Evolutionary conservation across 495 filamentous ascomycete genomes (phyloP).

Genomic region (Trichoderma erinaceum): DNA sequence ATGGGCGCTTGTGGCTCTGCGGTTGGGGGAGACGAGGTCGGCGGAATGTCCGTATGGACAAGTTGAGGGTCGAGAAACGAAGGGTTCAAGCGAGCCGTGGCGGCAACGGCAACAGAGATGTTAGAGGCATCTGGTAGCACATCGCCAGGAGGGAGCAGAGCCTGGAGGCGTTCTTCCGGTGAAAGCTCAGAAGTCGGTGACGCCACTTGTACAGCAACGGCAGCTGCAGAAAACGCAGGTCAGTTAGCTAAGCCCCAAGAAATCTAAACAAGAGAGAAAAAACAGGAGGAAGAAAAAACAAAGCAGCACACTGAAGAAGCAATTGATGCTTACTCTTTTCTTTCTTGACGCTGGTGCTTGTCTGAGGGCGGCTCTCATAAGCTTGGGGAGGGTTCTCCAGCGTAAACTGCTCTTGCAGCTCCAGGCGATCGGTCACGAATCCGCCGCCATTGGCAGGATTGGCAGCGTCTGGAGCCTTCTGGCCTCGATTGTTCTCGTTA

Average conservation of each 20-base stretch:
- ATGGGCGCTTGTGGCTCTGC: slow-evolving; percentile 24
- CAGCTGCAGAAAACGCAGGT: background rate
- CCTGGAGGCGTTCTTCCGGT: slow-evolving; percentile 34
- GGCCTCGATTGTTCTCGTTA: slow-evolving; percentile 32
- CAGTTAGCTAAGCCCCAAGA: slow-evolving; percentile 15
- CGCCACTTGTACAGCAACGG: slow-evolving; percentile 15
- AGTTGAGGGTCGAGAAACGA: slow-evolving; percentile 46
- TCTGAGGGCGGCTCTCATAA: slow-evolving; percentile 30
- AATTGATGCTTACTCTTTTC: slow-evolving; percentile 27
- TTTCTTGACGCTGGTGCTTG: slow-evolving; percentile 19
- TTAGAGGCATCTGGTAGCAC: slow-evolving; percentile 29
- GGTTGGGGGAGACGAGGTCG: slow-evolving; percentile 23
- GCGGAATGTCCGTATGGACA: slow-evolving; percentile 30
- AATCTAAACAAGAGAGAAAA: too few species aligned
- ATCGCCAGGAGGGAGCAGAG: slow-evolving; percentile 25
- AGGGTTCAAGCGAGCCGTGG: slow-evolving; percentile 41
- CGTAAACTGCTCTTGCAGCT: slow-evolving; percentile 46
- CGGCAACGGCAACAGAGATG: slow-evolving; percentile 42
- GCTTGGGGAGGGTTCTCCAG: slow-evolving; percentile 39
- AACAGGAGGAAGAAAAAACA: too few species aligned
- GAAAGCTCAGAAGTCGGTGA: slow-evolving; percentile 21
- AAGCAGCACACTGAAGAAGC: background rate
- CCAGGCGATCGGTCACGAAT: slow-evolving; percentile 17
- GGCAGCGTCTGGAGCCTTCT: slow-evolving; percentile 21
- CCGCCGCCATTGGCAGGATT: slow-evolving; percentile 18